Evolutionary conservation across 768 basidiomycete species (phyloP).

Genomic region (Gelatoporia subvermispora): DNA sequence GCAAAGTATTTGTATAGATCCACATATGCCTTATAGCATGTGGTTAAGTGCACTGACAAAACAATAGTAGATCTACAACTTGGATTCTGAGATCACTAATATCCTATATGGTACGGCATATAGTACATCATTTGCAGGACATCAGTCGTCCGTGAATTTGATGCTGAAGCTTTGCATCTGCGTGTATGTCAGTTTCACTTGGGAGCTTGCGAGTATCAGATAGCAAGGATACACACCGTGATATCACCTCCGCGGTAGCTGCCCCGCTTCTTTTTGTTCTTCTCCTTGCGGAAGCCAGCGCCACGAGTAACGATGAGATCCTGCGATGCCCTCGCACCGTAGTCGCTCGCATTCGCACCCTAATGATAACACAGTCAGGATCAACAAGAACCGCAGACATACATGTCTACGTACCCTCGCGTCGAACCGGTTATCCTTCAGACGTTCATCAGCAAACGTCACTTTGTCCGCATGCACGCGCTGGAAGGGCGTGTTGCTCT

Average conservation of each 20-base stretch:
- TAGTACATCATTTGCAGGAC: not conserved
- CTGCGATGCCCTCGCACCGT: slow-evolving; percentile 77
- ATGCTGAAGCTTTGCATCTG: slow-evolving; percentile 84
- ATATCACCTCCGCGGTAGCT: slow-evolving; percentile 95
- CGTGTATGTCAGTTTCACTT: slow-evolving; percentile 1
- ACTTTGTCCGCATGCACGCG: slow-evolving; percentile 68
- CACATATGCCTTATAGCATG: no score
- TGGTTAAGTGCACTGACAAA: no score
- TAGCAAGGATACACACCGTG: slow-evolving; percentile 50
- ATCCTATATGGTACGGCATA: no score
- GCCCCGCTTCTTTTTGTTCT: slow-evolving; percentile 98
- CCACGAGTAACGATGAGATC: slow-evolving; percentile 94
- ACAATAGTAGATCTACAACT: no score
- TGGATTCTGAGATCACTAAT: no score
- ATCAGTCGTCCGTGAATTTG: slow-evolving; percentile 65
- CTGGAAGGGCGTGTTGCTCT: slow-evolving; percentile 67
- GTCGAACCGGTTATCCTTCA: slow-evolving; percentile 75
- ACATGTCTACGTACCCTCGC: slow-evolving; percentile 52
- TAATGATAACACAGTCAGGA: slow-evolving; percentile 20
- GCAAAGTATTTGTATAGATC: no score
- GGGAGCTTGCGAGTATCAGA: not conserved
- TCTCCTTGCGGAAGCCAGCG: slow-evolving; percentile 95
- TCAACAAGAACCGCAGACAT: slow-evolving; percentile 1
- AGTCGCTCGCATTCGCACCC: slow-evolving; percentile 71
- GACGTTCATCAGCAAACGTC: slow-evolving; percentile 37